These are phyloP conservation scores for Sutorius eximius DNA, from an alignment of 1,284 basidiomycete genomes.

Conservation along the genomic window DNA sequence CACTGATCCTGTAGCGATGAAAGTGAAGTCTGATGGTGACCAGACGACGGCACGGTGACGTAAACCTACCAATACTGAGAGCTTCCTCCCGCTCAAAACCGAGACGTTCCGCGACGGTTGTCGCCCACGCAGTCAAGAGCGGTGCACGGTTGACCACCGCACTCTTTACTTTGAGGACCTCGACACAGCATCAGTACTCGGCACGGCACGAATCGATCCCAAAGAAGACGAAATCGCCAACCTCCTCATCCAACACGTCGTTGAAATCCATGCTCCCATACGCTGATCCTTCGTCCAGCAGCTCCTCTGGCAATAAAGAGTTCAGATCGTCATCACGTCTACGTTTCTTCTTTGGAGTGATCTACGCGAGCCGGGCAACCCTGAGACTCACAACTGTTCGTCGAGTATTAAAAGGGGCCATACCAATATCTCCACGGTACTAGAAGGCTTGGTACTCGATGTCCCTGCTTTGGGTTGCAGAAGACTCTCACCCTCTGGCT, in stretches of 20 bases:
- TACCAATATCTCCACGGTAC: constrained; percentile 26
- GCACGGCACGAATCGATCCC: not conserved
- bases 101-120: constrained; percentile 78
- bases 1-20: constrained; percentile 62
- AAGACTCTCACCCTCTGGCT: not conserved
- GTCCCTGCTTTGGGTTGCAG: constrained; percentile 3
- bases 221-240: constrained; percentile 30
- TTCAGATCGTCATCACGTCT: constrained; percentile 54
- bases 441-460: constrained; percentile 9
- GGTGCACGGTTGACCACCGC: constrained; percentile 89
- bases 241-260: constrained; percentile 70
- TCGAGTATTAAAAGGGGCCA: constrained; percentile 19
- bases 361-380: constrained; percentile 29
- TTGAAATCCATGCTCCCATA: constrained; percentile 66
- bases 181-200: constrained; percentile 2
- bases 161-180: constrained; percentile 62
- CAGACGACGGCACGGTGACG: not conserved
- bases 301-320: constrained; percentile 56
- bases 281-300: constrained; percentile 47
- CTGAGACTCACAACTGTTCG: constrained; percentile 2
- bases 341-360: constrained; percentile 52
- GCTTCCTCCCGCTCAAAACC: constrained; percentile 89
- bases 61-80: constrained; percentile 72
- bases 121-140: constrained; percentile 92
- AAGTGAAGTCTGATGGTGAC: constrained; percentile 12